Evolutionary conservation across 495 filamentous ascomycete species (phyloP).

Genomic region (Tuber brumale): DNA sequence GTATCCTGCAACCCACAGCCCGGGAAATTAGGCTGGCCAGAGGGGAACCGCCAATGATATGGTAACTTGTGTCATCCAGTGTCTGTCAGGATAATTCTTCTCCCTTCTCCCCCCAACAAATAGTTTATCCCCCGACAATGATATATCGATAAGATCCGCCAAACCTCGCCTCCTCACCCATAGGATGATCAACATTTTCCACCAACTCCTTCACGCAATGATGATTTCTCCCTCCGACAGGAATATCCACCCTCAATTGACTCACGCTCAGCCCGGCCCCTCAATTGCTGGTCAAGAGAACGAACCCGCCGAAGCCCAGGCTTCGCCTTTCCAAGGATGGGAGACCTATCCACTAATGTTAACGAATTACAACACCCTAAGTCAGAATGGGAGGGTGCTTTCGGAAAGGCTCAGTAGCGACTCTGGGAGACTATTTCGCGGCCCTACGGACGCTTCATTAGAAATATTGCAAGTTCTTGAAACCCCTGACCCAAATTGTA

Average conservation of each 20-base stretch:
- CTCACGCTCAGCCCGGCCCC: neutral
- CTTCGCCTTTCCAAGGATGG: conserved; percentile 8
- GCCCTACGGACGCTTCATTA: neutral
- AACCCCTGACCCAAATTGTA: neutral
- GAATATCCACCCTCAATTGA: neutral
- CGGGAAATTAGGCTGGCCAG: neutral
- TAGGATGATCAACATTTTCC: neutral
- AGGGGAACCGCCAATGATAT: neutral
- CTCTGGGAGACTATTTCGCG: conserved; percentile 5
- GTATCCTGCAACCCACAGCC: neutral
- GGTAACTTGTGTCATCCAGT: neutral
- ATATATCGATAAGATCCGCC: neutral
- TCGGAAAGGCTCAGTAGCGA: neutral
- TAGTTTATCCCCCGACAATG: neutral
- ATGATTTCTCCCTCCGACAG: neutral
- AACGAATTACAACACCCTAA: neutral
- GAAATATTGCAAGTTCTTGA: conserved; percentile 1
- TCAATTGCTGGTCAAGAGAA: neutral
- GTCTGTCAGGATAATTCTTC: neutral
- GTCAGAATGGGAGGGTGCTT: neutral
- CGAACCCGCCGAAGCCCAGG: neutral
- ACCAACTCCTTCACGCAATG: neutral
- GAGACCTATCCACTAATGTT: conserved; percentile 10
- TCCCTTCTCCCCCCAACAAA: neutral
- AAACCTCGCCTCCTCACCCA: neutral